Conservation (phyloP, 257 asterid species). For the Cruciata laevipes region DNA sequence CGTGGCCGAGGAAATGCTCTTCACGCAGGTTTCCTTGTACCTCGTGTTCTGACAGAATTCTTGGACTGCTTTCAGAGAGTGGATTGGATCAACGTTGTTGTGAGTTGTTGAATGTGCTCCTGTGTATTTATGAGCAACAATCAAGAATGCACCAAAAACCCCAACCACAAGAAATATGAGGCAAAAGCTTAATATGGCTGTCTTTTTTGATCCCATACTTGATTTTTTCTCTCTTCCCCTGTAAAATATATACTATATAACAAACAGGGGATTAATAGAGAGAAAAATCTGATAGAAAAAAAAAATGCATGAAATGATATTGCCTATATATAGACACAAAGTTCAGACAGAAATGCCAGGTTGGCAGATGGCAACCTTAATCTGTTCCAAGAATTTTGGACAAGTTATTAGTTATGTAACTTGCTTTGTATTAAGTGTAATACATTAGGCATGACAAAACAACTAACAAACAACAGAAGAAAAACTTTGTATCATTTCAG, state of each 20-base stretch:
- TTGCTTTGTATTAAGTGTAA: background rate
- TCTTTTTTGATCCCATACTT: background rate
- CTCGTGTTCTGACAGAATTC: slow-evolving; percentile 51
- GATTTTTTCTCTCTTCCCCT: background rate
- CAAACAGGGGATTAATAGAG: background rate
- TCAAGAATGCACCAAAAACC: slow-evolving; percentile 24
- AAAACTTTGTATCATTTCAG: background rate
- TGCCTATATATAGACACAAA: slow-evolving; percentile 2
- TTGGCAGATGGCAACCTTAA: slow-evolving; percentile 1
- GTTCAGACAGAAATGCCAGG: background rate
- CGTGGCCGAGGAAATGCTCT: slow-evolving; percentile 33
- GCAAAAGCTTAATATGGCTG: background rate
- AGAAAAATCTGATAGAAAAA: background rate
- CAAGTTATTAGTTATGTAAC: background rate
- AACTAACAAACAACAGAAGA: background rate
- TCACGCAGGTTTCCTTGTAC: slow-evolving; percentile 44
- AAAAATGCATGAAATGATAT: background rate
- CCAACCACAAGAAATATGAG: slow-evolving; percentile 18
- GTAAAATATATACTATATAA: background rate
- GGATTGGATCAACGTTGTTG: slow-evolving; percentile 4
- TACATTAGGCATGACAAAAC: background rate
- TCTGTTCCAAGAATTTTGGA: background rate
- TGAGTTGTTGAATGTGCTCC: background rate
- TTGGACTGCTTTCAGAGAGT: slow-evolving; percentile 38
- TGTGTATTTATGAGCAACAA: slow-evolving; percentile 2